These are phyloP conservation scores for Penicillium coffeae DNA, from an alignment of 495 filamentous ascomycete species.

Conservation along the genomic window DNA sequence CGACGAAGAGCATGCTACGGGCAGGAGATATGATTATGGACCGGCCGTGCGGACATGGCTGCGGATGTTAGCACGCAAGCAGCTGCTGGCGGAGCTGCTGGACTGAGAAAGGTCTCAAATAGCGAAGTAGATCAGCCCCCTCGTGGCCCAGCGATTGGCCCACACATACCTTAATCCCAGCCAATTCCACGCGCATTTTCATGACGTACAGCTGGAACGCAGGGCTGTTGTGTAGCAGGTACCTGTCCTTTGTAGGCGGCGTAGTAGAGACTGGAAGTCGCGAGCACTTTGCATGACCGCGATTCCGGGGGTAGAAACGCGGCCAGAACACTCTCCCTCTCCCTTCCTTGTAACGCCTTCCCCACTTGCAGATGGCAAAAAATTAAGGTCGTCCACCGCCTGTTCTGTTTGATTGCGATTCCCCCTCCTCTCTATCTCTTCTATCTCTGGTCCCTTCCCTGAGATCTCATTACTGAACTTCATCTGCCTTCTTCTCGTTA, in stretches of 20 bases:
- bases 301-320: too few species aligned
- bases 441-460: neutral
- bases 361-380: neutral
- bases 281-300: too few species aligned
- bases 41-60: constrained; percentile 44
- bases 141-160: constrained; percentile 32
- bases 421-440: neutral
- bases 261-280: neutral
- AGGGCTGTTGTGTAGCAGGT: neutral
- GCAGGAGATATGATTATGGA: constrained; percentile 46
- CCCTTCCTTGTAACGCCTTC: too few species aligned
- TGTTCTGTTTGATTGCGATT: neutral
- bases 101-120: constrained; percentile 7
- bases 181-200: neutral
- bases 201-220: neutral
- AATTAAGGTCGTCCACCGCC: neutral
- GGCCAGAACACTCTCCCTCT: too few species aligned
- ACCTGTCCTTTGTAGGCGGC: neutral
- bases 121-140: constrained; percentile 8
- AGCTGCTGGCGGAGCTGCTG: constrained; percentile 28
- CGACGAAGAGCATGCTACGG: constrained; percentile 45
- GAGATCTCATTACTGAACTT: neutral
- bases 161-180: constrained; percentile 9
- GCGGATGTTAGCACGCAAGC: constrained; percentile 41
- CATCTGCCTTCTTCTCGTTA: neutral